A percentile compares a stretch with the other conserved stretches of the same genome.
These are phyloP conservation scores for Neurospora cerealis DNA, from an alignment of 495 filamentous ascomycete genomes.

Conservation along the genomic window DNA sequence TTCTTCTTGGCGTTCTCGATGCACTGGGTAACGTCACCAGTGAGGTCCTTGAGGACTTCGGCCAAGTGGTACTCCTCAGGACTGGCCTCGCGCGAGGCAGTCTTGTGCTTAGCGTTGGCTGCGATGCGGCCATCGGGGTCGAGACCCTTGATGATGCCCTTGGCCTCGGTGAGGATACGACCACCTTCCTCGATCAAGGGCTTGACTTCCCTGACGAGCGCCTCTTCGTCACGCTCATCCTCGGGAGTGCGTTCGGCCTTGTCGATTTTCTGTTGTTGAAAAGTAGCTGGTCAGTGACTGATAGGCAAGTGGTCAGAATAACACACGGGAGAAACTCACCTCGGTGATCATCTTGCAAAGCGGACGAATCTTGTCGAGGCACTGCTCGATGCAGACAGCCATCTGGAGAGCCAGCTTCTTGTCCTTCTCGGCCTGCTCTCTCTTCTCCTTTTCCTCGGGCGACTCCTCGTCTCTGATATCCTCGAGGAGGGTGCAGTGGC, in stretches of 20 bases:
- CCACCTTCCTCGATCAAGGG: constrained; percentile 79
- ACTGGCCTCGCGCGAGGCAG: constrained; percentile 69
- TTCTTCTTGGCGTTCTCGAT: constrained; percentile 80
- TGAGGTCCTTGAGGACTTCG: constrained; percentile 68
- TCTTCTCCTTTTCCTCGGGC: constrained; percentile 41
- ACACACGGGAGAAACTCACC: constrained; percentile 35
- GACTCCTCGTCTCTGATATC: constrained; percentile 52
- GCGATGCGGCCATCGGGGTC: constrained; percentile 83
- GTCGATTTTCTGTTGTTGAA: constrained; percentile 52
- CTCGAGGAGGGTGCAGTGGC: constrained; percentile 69
- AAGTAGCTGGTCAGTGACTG: constrained; percentile 1
- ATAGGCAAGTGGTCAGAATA: neutral
- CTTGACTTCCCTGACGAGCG: constrained; percentile 73
- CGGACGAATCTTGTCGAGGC: constrained; percentile 72
- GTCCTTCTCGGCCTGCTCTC: constrained; percentile 54
- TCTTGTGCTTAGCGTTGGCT: constrained; percentile 75
- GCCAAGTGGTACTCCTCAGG: constrained; percentile 82
- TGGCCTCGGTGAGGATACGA: constrained; percentile 75
- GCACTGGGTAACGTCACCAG: constrained; percentile 53
- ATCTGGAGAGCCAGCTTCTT: constrained; percentile 71
- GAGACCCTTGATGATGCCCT: constrained; percentile 80
- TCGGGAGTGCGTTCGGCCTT: constrained; percentile 72
- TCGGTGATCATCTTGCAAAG: constrained; percentile 82
- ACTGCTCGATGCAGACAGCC: constrained; percentile 60
- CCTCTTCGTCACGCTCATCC: constrained; percentile 86